phyloP scores from a whole-genome alignment of 306 rosid genomes.

The Ceratonia siliqua region DNA sequence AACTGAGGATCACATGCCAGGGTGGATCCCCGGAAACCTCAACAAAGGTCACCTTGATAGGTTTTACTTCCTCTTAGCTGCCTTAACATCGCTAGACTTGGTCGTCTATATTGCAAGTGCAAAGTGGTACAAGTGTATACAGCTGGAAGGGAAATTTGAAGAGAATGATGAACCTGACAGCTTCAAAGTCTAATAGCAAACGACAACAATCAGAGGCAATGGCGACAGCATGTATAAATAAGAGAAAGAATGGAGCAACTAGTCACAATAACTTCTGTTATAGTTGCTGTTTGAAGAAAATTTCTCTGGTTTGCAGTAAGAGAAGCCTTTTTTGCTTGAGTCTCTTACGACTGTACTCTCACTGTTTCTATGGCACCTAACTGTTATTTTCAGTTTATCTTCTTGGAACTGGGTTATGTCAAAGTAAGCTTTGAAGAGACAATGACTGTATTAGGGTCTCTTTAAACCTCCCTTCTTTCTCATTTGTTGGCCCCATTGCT shows the following conservation, averaged over 20 bases:
- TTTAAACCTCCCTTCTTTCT: conserved; percentile 44
- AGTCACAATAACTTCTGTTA: conserved; percentile 26
- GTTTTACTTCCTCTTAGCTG: conserved; percentile 70
- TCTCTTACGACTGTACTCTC: conserved; percentile 40
- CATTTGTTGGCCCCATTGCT: conserved; percentile 46
- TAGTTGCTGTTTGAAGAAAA: conserved; percentile 18
- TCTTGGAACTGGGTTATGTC: conserved; percentile 35
- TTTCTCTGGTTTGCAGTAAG: conserved; percentile 6
- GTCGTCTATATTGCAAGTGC: conserved; percentile 50
- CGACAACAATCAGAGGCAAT: conserved; percentile 32
- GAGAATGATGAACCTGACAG: conserved; percentile 43
- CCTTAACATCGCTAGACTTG: conserved; percentile 50
- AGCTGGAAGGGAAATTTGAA: conserved; percentile 57
- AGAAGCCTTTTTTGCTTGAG: conserved; percentile 37
- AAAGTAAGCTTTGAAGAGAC: conserved; percentile 39
- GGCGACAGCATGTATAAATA: conserved; percentile 49
- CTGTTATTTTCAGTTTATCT: conserved; percentile 33
- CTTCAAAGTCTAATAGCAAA: conserved; percentile 53
- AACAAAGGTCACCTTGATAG: conserved; percentile 69
- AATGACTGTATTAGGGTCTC: conserved; percentile 48
- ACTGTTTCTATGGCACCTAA: conserved; percentile 27
- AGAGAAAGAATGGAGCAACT: conserved; percentile 47
- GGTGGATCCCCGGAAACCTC: conserved; percentile 71
- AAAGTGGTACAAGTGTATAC: conserved; percentile 55
- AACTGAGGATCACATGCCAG: conserved; percentile 48